Percentiles rank a stretch among this genome's conserved stretches.
phyloP scores from a whole-genome alignment of 208 protist species.

The Trypanosomatidae sp. region DNA sequence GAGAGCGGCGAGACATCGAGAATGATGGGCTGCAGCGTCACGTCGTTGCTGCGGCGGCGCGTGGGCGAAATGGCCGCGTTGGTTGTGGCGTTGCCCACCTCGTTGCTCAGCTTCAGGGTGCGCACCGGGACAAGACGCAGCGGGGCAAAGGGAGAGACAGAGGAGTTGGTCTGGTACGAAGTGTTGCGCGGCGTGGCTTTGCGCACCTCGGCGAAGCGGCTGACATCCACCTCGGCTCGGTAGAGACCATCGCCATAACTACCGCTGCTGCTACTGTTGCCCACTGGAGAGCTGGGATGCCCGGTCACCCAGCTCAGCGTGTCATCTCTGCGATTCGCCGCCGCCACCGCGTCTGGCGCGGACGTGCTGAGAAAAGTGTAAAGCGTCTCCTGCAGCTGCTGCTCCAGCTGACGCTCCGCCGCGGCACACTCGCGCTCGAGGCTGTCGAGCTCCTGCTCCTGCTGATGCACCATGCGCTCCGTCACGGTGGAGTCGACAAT shows the following conservation, averaged over 20 bases:
- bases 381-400: slow-evolving; percentile 39
- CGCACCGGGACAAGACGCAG: slow-evolving; percentile 44
- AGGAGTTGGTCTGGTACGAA: background rate
- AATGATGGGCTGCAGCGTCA: slow-evolving; percentile 51
- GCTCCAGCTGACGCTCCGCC: slow-evolving; percentile 34
- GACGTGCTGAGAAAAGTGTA: slow-evolving; percentile 50
- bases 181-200: background rate
- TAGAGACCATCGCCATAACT: slow-evolving; percentile 6
- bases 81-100: slow-evolving; percentile 14
- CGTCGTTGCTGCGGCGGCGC: slow-evolving; percentile 19
- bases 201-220: slow-evolving; percentile 34
- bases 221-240: slow-evolving; percentile 38
- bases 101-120: slow-evolving; percentile 46
- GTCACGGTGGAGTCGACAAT: slow-evolving; percentile 69
- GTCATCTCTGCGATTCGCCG: slow-evolving; percentile 16
- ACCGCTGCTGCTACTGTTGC: too few species aligned
- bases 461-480: slow-evolving; percentile 53
- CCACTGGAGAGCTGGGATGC: too few species aligned
- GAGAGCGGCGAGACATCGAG: slow-evolving; percentile 65
- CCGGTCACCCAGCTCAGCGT: slow-evolving; percentile 9
- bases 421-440: slow-evolving; percentile 29
- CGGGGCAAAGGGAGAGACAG: slow-evolving; percentile 11
- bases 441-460: slow-evolving; percentile 56
- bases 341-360: slow-evolving; percentile 52
- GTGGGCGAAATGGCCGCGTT: background rate